Percentiles rank a stretch among this genome's conserved stretches.
Conservation (phyloP, 768 basidiomycete species). For the Pisolithus tinctorius region DNA sequence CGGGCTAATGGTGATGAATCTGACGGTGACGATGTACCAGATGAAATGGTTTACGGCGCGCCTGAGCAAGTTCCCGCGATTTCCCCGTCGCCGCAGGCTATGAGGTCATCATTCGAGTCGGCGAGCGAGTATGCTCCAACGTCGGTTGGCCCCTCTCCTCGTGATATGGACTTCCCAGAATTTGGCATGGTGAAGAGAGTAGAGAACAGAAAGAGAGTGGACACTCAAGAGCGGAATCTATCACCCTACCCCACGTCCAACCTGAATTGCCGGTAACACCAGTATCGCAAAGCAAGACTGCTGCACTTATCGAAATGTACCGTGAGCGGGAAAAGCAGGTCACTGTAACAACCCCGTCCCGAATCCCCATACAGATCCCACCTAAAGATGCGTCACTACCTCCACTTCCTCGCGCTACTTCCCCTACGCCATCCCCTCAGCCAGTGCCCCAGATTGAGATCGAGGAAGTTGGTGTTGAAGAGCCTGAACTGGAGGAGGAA, state of each 20-base stretch:
- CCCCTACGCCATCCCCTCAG: slow-evolving; percentile 14
- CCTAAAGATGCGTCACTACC: slow-evolving; percentile 10
- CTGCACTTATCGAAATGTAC: slow-evolving; percentile 81
- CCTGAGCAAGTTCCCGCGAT: slow-evolving; percentile 13
- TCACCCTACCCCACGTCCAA: slow-evolving; percentile 18
- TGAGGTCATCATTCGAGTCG: slow-evolving; percentile 28
- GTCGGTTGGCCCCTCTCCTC: slow-evolving; percentile 18
- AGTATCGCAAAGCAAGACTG: slow-evolving; percentile 52
- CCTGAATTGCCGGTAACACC: slow-evolving; percentile 14
- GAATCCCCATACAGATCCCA: slow-evolving; percentile 28
- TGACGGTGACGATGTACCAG: slow-evolving; percentile 30
- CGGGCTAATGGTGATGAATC: slow-evolving; percentile 25
- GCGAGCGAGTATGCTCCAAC: slow-evolving; percentile 29
- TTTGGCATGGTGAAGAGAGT: slow-evolving; percentile 15
- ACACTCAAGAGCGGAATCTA: slow-evolving; percentile 23
- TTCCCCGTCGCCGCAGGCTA: slow-evolving; percentile 12
- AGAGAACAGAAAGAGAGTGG: slow-evolving; percentile 19
- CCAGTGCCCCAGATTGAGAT: slow-evolving; percentile 19
- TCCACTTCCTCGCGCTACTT: slow-evolving; percentile 1
- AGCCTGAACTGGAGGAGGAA: slow-evolving; percentile 18
- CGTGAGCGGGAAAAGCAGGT: slow-evolving; percentile 57
- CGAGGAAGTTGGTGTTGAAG: slow-evolving; percentile 22
- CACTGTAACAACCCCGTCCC: slow-evolving; percentile 17
- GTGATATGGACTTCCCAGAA: slow-evolving; percentile 27
- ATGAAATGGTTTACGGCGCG: slow-evolving; percentile 27